Evolutionary conservation across 805 yeast species (phyloP).

Genomic region (Suhomyces sp.): DNA sequence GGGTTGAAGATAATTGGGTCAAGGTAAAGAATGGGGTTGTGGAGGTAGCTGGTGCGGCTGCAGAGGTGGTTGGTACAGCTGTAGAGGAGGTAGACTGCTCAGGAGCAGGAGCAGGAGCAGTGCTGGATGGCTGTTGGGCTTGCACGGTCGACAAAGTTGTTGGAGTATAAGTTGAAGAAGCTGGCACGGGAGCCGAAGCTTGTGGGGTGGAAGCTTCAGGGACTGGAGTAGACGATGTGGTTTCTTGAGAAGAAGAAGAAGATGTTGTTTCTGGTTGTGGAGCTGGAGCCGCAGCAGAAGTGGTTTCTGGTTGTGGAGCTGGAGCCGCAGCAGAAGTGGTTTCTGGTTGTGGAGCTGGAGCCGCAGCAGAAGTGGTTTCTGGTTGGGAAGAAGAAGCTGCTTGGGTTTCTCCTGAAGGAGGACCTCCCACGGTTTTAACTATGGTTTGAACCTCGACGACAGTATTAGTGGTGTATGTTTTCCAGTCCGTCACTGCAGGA

Average conservation of each 20-base stretch:
- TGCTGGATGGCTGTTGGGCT: slow-evolving; percentile 14
- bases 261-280: slow-evolving; percentile 6
- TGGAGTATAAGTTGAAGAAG: slow-evolving; percentile 11
- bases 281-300: not conserved
- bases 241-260: slow-evolving; percentile 9
- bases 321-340: slow-evolving; percentile 5
- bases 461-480: slow-evolving; percentile 19
- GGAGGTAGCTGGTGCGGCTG: slow-evolving; percentile 5
- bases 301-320: not conserved
- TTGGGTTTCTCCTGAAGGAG: slow-evolving; percentile 16
- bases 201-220: not conserved
- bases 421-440: slow-evolving; percentile 15
- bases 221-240: not conserved
- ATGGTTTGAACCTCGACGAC: slow-evolving; percentile 9
- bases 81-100: not conserved
- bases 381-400: slow-evolving; percentile 1
- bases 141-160: slow-evolving; percentile 7
- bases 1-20: not conserved
- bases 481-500: slow-evolving; percentile 23
- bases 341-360: slow-evolving; percentile 1
- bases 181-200: slow-evolving; percentile 1
- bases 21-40: slow-evolving; percentile 1
- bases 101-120: slow-evolving; percentile 10
- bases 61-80: not conserved
- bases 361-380: not conserved